Base-by-base conservation (phyloP, 805 yeast species). In the Saturnispora kantuleensis region DNA sequence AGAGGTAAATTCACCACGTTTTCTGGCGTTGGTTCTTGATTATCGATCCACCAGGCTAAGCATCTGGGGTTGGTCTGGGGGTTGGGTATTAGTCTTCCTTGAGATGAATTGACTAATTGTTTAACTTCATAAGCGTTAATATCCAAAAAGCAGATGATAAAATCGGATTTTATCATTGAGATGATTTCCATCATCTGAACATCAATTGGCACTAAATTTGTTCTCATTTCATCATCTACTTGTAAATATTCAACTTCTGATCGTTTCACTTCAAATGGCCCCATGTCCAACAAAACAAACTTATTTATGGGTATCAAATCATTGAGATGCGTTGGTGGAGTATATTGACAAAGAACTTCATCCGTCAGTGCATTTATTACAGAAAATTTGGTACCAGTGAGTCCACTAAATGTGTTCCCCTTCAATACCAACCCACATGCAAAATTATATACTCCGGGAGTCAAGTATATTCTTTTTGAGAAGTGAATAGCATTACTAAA, bases 151-250 rank as follows among this genome's bases (percentile, higher is more conserved):
- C 67, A 65, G 6, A 65, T 52, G n/a, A 61, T 58, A 46, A 77
- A 69, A 2, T 80, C 78, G 0, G 74, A 66, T 55, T 78, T 79
- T 18, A 73, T 50, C 48, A 69, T 71, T 18, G 72, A 55, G 0
- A 83, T 83, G 4, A 72, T 66, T 50, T 79, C 84, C 49, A 76
- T 81, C 70, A 78, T 69, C 0, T 64, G 57, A 31, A 76, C 56
- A 35, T 69, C 69, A 10, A 74, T 62, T 44, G 46, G 46, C 11
- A 43, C 18, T 12, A 43, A n/a, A 26, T 28, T 43, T 6, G 38
- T 31, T 12, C 18, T n/a, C 17, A 38, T 21, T 5, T 35, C 36
- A 3, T 37, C 41, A 13, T 42, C 35, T 10, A 28, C 18, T 16
- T 36, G 34, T 6, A 18, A 37, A 17, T 41, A 29, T 17, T n/a